Evolutionary conservation across 306 rosid genomes (phyloP), one percentile per base, ranked within the genome.

Genomic region (Corylus americana): DNA sequence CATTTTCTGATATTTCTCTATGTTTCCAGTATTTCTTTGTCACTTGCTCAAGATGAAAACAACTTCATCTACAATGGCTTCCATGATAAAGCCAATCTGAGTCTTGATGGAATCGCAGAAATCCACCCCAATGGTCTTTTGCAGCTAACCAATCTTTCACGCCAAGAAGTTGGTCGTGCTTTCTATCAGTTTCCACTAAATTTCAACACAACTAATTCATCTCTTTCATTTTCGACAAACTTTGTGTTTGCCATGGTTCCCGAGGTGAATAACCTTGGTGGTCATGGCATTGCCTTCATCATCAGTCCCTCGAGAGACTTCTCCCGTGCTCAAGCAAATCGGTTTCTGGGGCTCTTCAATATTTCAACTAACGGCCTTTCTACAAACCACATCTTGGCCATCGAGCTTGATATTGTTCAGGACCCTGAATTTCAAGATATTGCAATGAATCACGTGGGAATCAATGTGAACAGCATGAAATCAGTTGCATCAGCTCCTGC

Each of bases 321-420:
- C 54, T 54, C 77, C 2, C 51, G 44, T 1, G 82, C 70, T 25
- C 4, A 0, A 55, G 53, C 74, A 2, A 79, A 58, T 50, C 78
- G 76, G n/a, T 70, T 68, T 48, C 61, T 85, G 0, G 86, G 88
- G 14, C 71, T 85, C 5, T 82, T 85, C 42, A 85, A 85, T 42
- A 1, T 1, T 3, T 6, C 5, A 20, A 76, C 73, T 79, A 12
- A 29, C 0, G 73, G 78, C 3, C 63, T 49, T 45, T 0, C 3
- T 1, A 8, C 29, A 49, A 82, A 86, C 67, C 86, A 82, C 70
- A 55, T 86, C 16, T 79, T 86, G 3, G 86, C 84, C 0, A 72
- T 86, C 3, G 89, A 86, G 80, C 75, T 86, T 3, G 84, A 86
- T 11, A 68, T 84, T 0, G 7, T 62, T 7, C 39, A 8, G 73